Evolutionary conservation across 1,284 basidiomycete species (phyloP).

Genomic region (Leccinum pachyderme): DNA sequence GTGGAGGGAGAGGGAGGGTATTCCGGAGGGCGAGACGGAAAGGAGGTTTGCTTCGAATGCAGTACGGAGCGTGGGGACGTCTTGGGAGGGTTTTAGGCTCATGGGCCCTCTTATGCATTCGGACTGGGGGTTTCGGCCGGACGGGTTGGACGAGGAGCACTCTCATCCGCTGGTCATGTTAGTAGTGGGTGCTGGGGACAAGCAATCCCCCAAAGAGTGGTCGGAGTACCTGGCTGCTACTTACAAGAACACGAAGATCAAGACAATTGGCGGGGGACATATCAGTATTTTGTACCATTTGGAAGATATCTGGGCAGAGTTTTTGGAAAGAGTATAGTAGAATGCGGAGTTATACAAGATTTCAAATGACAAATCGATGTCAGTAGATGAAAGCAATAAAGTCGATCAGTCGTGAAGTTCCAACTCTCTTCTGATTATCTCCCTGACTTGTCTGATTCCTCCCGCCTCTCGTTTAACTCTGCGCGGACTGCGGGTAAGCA

Average conservation of each 20-base stretch:
- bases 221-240: constrained; percentile 44
- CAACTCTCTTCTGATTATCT: constrained; percentile 73
- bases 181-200: constrained; percentile 40
- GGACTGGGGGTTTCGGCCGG: constrained; percentile 52
- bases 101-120: constrained; percentile 44
- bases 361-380: constrained; percentile 21
- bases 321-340: constrained; percentile 30
- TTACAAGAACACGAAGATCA: constrained; percentile 41
- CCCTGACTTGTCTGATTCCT: constrained; percentile 72
- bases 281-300: constrained; percentile 42
- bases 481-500: constrained; percentile 66
- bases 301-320: constrained; percentile 46
- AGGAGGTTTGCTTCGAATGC: constrained; percentile 41
- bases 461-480: constrained; percentile 65
- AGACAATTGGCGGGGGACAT: constrained; percentile 46
- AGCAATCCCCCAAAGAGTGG: constrained; percentile 38
- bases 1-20: constrained; percentile 42
- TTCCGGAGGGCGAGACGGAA: constrained; percentile 44
- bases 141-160: constrained; percentile 44
- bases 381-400: constrained; percentile 31
- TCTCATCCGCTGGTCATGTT: constrained; percentile 45
- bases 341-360: constrained; percentile 5
- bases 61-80: constrained; percentile 44
- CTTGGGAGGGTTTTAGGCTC: constrained; percentile 55
- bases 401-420: constrained; percentile 58